Base-by-base conservation (phyloP, 208 protist species). In the Borovskyia barvae region DNA sequence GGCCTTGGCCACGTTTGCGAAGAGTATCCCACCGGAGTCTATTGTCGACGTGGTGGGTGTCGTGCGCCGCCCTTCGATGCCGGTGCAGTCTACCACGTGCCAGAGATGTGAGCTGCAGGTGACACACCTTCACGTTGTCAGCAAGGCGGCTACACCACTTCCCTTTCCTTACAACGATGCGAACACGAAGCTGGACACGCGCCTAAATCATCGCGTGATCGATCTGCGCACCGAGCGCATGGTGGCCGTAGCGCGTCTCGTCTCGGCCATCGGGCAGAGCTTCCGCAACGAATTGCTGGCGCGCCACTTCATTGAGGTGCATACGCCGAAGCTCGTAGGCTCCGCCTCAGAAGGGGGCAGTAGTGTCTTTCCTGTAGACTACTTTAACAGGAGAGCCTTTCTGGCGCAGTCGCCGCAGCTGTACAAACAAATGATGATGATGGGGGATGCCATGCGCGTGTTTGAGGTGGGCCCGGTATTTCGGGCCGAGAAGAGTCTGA, bases 391-490 rank as follows among this genome's bases (percentile, higher is more conserved):
- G 26, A 20, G 50, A 2, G 97, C 96, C 0, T 99, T 86, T 72
- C 76, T 99, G 0, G 98, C 98, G 17, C 98, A 99, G 86, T 98
- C 94, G 1, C 98, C 98, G 36, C 98, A 99, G 90, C 87, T 99
- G 17, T 99, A 99, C 85, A 99, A 99, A 80, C 98, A 99, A 78
- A 99, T 99, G 98, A 80, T 89, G 25, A 78, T 99, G 17, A 82
- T 82, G 68, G 88, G 89, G 22, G 98, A 99, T 70, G 80, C 97
- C 11, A 82, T 95, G 51, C 75, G 89, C 12, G 92, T 97, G 25
- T 98, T 95, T 63, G 95, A 98, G 75, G 86, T 99, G 49, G 96
- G 92, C 1, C 95, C 95, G 3, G 97, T 99, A 5, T 99, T 99
- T 72, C 86, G 99, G 40, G 98, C 98, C 9, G 98, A 99, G 85